Conservation (phyloP, 2,329 filamentous ascomycete genomes). For the Botryosphaeria dothidea region DNA sequence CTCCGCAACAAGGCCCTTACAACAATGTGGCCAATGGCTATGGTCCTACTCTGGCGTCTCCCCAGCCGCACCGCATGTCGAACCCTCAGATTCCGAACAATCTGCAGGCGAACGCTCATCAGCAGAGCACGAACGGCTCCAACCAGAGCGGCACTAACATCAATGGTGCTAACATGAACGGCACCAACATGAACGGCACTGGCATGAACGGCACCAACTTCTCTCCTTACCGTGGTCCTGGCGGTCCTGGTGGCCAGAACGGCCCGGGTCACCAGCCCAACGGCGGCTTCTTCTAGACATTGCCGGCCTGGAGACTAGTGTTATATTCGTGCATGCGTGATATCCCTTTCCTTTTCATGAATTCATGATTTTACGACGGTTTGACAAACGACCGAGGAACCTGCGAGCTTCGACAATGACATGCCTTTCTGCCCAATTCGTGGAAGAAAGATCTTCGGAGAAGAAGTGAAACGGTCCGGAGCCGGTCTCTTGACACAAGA, state of each 20-base stretch:
- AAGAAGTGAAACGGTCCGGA: not conserved
- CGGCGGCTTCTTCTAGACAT: conserved; percentile 10
- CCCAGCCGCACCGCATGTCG: conserved; percentile 20
- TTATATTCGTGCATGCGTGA: not conserved
- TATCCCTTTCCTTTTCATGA: not conserved
- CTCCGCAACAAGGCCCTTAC: conserved; percentile 5
- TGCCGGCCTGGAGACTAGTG: not conserved
- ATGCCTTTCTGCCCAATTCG: not conserved
- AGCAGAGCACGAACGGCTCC: conserved; percentile 22
- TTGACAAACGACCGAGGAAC: not conserved
- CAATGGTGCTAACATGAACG: not conserved
- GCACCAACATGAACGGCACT: not conserved
- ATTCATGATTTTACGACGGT: conserved; percentile 7
- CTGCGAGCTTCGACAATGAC: conserved; percentile 4
- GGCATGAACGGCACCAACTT: not conserved
- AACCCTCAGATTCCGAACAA: conserved; percentile 38
- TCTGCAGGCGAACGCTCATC: conserved; percentile 38
- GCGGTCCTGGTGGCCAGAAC: not conserved
- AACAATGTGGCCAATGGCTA: conserved; percentile 19
- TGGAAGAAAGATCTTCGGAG: not conserved
- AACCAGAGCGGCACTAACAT: not conserved
- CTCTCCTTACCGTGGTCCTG: not conserved
- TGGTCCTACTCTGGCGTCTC: conserved; percentile 14
- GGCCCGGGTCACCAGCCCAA: not conserved
- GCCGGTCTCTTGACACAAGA: conserved; percentile 11